phyloP scores from a whole-genome alignment of 495 filamentous ascomycete genomes.

The Penicillium steckii region DNA sequence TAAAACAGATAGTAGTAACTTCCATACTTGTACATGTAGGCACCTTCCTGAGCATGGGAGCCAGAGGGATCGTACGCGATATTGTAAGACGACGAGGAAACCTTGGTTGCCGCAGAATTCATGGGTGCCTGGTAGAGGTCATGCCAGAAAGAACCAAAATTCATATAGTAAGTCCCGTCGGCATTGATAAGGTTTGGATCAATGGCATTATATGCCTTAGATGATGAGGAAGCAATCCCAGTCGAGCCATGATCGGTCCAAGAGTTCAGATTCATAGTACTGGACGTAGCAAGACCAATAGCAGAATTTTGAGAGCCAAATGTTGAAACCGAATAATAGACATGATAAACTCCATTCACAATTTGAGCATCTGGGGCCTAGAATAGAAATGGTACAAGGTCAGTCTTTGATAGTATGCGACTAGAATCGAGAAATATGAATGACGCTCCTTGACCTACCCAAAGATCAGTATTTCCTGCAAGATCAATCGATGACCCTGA shows the following conservation, averaged over 20 bases:
- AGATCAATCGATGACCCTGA: conserved; percentile 60
- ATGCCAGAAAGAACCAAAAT: conserved; percentile 71
- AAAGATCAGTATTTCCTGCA: conserved; percentile 59
- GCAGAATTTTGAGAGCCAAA: conserved; percentile 66
- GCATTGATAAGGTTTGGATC: conserved; percentile 61
- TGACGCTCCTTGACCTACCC: conserved; percentile 44
- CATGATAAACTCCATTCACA: conserved; percentile 59
- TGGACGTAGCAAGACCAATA: conserved; percentile 67
- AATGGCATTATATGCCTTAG: conserved; percentile 67
- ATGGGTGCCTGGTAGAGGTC: conserved; percentile 65
- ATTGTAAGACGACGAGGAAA: conserved; percentile 36
- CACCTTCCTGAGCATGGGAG: conserved; percentile 57
- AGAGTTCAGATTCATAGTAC: conserved; percentile 55
- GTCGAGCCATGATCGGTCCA: conserved; percentile 57
- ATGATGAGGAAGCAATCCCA: conserved; percentile 49
- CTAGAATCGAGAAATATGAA: background rate
- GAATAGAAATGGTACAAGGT: too few relatives aligned
- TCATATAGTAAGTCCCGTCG: conserved; percentile 53
- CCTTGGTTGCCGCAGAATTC: conserved; percentile 42
- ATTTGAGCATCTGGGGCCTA: conserved; percentile 66
- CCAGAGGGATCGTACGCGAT: conserved; percentile 57
- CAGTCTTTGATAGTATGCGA: too few relatives aligned
- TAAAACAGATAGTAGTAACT: conserved; percentile 71
- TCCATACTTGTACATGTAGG: conserved; percentile 56
- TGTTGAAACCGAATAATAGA: conserved; percentile 69